phyloP scores from a whole-genome alignment of 305 asterid genomes.

The Fraxinus latifolia region DNA sequence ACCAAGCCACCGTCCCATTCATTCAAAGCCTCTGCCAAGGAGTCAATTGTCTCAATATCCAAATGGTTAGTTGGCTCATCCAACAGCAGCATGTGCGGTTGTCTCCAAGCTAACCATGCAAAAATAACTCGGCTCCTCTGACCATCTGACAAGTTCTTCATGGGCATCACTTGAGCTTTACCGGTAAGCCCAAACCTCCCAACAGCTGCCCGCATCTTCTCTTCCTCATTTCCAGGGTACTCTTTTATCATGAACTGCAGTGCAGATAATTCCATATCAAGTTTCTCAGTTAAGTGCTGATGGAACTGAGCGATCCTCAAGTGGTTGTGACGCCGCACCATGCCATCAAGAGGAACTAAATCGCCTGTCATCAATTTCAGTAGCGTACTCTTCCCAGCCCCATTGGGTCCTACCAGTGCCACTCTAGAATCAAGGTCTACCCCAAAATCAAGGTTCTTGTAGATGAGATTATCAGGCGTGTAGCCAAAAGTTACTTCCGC shows the following conservation, averaged over 20 bases:
- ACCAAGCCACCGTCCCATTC: conserved; percentile 99
- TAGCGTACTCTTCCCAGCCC: conserved; percentile 95
- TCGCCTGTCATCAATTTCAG: conserved; percentile 99
- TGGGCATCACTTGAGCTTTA: conserved; percentile 92
- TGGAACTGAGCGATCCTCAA: conserved; percentile 91
- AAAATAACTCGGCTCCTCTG: conserved; percentile 86
- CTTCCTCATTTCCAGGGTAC: conserved; percentile 94
- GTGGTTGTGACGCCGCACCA: conserved; percentile 96
- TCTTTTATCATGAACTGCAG: conserved; percentile 70
- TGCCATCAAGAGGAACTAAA: conserved; percentile 79
- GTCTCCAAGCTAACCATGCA: conserved; percentile 95
- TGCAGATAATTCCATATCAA: conserved; percentile 79
- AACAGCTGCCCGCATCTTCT: conserved; percentile 82
- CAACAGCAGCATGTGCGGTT: conserved; percentile 80
- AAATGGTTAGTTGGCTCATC: conserved; percentile 98
- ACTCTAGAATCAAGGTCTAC: conserved; percentile 94
- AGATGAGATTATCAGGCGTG: conserved; percentile 85
- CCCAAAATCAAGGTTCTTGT: conserved; percentile 87
- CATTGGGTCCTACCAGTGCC: conserved; percentile 98
- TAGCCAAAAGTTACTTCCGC: conserved; percentile 90
- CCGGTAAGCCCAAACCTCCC: conserved; percentile 95
- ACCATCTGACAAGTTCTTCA: conserved; percentile 86
- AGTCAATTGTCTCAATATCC: conserved; percentile 95
- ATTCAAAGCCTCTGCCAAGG: conserved; percentile 88
- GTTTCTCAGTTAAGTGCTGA: conserved; percentile 90